A percentile compares a stretch with the other conserved stretches of the same genome.
These are phyloP conservation scores for Penicillium sp. DNA, from an alignment of 2,329 filamentous ascomycete genomes.

Conservation along the genomic window DNA sequence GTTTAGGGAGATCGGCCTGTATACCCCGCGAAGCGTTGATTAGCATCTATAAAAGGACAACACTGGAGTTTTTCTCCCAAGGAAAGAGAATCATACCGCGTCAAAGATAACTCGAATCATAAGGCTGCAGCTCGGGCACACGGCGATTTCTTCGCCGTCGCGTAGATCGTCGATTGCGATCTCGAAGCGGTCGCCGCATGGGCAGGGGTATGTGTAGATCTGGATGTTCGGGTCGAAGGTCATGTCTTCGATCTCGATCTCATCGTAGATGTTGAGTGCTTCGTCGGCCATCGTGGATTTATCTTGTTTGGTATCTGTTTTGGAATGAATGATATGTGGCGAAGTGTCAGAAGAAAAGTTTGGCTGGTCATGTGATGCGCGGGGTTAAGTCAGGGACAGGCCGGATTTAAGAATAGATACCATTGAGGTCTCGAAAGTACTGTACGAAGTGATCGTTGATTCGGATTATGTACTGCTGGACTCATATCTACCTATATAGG, in stretches of 20 bases:
- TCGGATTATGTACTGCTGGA: no score
- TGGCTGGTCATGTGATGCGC: conserved; percentile 30
- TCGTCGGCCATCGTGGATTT: conserved; percentile 56
- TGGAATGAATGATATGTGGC: conserved; percentile 1
- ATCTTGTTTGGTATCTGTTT: not conserved
- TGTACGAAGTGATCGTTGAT: no score
- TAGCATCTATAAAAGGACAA: conserved; percentile 2
- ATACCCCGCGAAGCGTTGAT: conserved; percentile 6
- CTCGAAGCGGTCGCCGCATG: conserved; percentile 95
- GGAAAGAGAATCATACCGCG: conserved; percentile 52
- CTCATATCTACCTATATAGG: no score
- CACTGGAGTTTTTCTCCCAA: not conserved
- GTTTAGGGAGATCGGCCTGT: conserved; percentile 52
- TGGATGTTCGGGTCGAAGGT: conserved; percentile 77
- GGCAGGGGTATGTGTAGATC: conserved; percentile 94
- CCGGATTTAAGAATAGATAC: conserved; percentile 2
- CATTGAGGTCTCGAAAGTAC: no score
- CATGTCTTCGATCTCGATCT: conserved; percentile 99
- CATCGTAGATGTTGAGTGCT: conserved; percentile 79
- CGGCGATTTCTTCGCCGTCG: conserved; percentile 89
- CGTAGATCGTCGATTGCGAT: conserved; percentile 78
- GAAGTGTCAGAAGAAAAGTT: conserved; percentile 21
- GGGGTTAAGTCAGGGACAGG: conserved; percentile 12
- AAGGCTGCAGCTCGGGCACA: conserved; percentile 93
- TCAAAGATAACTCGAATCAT: conserved; percentile 97